Conservation (phyloP, 2,329 filamentous ascomycete species). For the Alternaria sp. region DNA sequence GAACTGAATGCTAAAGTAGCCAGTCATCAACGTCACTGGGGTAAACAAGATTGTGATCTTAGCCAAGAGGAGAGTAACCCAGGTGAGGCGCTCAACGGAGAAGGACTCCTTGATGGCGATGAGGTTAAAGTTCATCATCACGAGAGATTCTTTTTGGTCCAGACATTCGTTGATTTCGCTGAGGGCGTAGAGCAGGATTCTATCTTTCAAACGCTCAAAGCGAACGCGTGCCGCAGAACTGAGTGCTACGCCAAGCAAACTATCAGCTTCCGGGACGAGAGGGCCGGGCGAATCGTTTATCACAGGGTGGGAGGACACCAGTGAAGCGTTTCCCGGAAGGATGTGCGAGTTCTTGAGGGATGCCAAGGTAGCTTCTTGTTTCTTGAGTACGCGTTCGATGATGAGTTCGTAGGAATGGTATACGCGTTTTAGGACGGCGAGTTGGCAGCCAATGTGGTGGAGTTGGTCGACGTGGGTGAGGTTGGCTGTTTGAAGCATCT, state of each 20-base stretch:
- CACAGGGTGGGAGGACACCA: constrained; percentile 34
- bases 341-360: constrained; percentile 56
- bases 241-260: constrained; percentile 55
- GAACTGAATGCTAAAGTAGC: constrained; percentile 75
- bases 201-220: constrained; percentile 67
- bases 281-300: constrained; percentile 23
- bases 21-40: constrained; percentile 77
- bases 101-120: constrained; percentile 78
- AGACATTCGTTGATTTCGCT: constrained; percentile 70
- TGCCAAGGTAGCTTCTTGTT: constrained; percentile 53
- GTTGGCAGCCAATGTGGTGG: constrained; percentile 67
- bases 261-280: constrained; percentile 47
- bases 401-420: constrained; percentile 69
- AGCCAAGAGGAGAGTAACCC: constrained; percentile 75
- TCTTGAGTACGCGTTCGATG: constrained; percentile 65
- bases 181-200: constrained; percentile 67
- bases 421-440: constrained; percentile 67
- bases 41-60: constrained; percentile 80
- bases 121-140: constrained; percentile 78
- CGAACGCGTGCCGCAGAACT: constrained; percentile 62
- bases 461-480: constrained; percentile 60
- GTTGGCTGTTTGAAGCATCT: constrained; percentile 63
- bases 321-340: constrained; percentile 41
- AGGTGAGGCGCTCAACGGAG: constrained; percentile 74
- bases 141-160: constrained; percentile 74